Conservation (phyloP, 2,329 filamentous ascomycete species). For the Cercospora nicotianae region DNA sequence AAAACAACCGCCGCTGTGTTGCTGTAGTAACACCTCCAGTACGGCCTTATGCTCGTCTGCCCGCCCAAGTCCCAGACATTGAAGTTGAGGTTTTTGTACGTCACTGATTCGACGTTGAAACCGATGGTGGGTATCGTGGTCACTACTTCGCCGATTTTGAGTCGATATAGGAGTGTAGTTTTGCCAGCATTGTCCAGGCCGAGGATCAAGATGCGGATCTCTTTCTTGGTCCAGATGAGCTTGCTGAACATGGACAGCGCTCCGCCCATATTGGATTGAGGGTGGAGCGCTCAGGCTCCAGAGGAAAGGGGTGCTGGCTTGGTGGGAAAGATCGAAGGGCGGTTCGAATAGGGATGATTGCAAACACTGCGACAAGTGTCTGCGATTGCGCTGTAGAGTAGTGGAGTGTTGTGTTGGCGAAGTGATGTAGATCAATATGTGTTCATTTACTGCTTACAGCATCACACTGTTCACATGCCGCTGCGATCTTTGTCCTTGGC, state of each 20-base stretch:
- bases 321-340: background rate
- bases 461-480: conserved; percentile 7
- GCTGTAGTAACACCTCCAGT: conserved; percentile 99
- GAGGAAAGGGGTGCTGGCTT: background rate
- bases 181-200: conserved; percentile 94
- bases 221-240: conserved; percentile 89
- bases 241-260: conserved; percentile 63
- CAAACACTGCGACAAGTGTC: background rate
- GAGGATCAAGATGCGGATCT: conserved; percentile 78
- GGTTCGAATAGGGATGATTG: background rate
- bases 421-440: conserved; percentile 8
- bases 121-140: conserved; percentile 99
- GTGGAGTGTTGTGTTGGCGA: background rate
- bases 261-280: conserved; percentile 52
- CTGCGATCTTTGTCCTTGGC: conserved; percentile 7
- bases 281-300: conserved; percentile 18
- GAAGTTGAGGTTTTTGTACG: conserved; percentile 97
- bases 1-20: conserved; percentile 99
- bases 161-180: conserved; percentile 90
- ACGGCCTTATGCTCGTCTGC: conserved; percentile 97
- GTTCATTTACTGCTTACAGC: conserved; percentile 12
- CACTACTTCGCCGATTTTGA: conserved; percentile 97
- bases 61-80: conserved; percentile 99
- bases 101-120: conserved; percentile 98
- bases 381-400: background rate